Evolutionary conservation across 1,284 basidiomycete species (phyloP).

Genomic region (Ceratobasidium sp.): DNA sequence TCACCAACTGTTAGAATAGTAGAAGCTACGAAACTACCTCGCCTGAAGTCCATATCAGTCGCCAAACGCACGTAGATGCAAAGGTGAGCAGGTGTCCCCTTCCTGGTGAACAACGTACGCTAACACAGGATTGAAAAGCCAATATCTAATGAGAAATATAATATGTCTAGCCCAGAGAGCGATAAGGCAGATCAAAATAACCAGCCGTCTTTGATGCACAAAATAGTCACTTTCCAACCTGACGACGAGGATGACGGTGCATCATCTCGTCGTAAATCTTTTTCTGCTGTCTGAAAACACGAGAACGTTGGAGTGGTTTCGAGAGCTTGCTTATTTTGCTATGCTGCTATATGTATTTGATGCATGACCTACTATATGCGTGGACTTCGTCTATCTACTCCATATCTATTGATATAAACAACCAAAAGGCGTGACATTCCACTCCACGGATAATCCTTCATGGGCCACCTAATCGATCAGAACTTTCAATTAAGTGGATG

Average conservation of each 20-base stretch:
- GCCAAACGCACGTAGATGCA: constrained; percentile 33
- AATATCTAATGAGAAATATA: not conserved
- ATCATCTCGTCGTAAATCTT: constrained; percentile 20
- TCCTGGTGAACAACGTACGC: too few relatives aligned
- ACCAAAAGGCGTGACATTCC: too few relatives aligned
- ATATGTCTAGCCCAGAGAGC: not conserved
- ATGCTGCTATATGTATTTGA: too few relatives aligned
- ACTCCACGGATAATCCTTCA: too few relatives aligned
- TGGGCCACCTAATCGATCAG: too few relatives aligned
- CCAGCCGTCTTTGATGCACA: constrained; percentile 13
- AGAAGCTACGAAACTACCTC: constrained; percentile 4
- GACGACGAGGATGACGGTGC: constrained; percentile 21
- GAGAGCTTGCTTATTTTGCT: too few relatives aligned
- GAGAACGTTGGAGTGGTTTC: too few relatives aligned
- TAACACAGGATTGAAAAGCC: not conserved
- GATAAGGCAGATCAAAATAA: not conserved
- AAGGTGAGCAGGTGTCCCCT: constrained; percentile 1
- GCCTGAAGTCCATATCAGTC: constrained; percentile 34
- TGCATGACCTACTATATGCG: too few relatives aligned
- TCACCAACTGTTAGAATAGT: not conserved
- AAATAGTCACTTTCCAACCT: constrained; percentile 11
- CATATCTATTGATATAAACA: too few relatives aligned
- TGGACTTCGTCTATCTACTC: too few relatives aligned
- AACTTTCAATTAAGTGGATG: too few relatives aligned
- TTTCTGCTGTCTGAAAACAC: constrained; percentile 3